A percentile compares a stretch with the other conserved stretches of the same genome.
phyloP scores from a whole-genome alignment of 192 early-diverging fungal genomes.

The Funneliformis mosseae region DNA sequence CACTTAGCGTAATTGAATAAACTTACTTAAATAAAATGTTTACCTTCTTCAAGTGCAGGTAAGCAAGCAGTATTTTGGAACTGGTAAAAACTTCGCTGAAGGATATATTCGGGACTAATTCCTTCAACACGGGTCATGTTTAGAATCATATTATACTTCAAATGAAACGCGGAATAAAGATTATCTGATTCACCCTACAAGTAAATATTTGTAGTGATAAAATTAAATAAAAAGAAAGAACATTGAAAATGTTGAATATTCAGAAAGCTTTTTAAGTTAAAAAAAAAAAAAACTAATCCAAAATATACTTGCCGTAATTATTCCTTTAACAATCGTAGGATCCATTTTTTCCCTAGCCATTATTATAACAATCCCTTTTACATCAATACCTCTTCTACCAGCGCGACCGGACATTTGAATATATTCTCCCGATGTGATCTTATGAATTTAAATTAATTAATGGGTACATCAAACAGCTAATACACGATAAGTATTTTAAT shows the following conservation, averaged over 20 bases:
- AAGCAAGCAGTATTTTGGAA: constrained; percentile 87
- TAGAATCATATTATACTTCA: constrained; percentile 96
- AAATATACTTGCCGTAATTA: constrained; percentile 68
- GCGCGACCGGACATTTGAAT: constrained; percentile 99
- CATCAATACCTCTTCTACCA: constrained; percentile 95
- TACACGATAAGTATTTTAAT: background rate
- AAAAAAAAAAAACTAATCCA: background rate
- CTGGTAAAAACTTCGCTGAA: constrained; percentile 89
- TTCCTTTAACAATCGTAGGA: constrained; percentile 84
- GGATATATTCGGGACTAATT: constrained; percentile 88
- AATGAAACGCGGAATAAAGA: constrained; percentile 91
- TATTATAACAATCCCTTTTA: constrained; percentile 94
- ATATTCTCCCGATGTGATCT: constrained; percentile 87
- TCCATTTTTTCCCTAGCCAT: constrained; percentile 98
- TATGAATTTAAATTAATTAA: constrained; percentile 10
- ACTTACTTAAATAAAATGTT: background rate
- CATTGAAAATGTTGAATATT: background rate
- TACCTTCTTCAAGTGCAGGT: constrained; percentile 71
- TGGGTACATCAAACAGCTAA: background rate
- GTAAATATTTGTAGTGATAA: background rate
- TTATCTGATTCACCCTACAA: constrained; percentile 67
- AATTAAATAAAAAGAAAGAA: background rate
- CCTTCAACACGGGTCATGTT: constrained; percentile 95
- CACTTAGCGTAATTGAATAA: background rate
- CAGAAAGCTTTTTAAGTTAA: background rate